Percentiles rank a stretch among this genome's conserved stretches.
These are phyloP conservation scores for Mycena metata DNA, from an alignment of 768 basidiomycete genomes.

Conservation along the genomic window DNA sequence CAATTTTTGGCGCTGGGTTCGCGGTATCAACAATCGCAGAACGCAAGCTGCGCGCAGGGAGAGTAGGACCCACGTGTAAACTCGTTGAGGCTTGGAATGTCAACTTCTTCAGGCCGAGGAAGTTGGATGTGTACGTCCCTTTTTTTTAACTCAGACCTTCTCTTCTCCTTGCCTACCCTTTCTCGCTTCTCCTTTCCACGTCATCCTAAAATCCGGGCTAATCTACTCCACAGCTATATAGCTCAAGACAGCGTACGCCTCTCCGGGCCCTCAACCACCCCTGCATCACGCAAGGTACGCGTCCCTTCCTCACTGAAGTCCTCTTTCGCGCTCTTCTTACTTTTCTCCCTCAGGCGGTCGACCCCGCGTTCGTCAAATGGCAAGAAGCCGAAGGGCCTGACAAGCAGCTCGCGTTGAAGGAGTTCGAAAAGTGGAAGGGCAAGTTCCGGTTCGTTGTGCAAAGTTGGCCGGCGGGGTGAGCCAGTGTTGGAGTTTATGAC, in stretches of 20 bases:
- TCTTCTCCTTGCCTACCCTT: too few relatives aligned
- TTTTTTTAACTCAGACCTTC: too few relatives aligned
- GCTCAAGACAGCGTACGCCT: slow-evolving; percentile 29
- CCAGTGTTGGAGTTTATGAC: too few relatives aligned
- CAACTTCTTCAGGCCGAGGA: slow-evolving; percentile 35
- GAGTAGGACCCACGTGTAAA: slow-evolving; percentile 36
- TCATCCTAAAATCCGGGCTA: too few relatives aligned
- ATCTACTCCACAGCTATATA: slow-evolving; percentile 21
- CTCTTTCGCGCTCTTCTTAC: slow-evolving; percentile 3
- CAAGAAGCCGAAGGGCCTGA: slow-evolving; percentile 26
- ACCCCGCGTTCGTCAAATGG: slow-evolving; percentile 33
- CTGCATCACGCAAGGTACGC: slow-evolving; percentile 25
- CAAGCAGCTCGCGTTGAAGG: slow-evolving; percentile 32
- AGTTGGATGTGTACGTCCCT: slow-evolving; percentile 32
- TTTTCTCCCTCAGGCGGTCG: slow-evolving; percentile 21
- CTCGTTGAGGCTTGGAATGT: slow-evolving; percentile 36
- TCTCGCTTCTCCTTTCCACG: neutral
- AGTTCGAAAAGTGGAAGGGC: slow-evolving; percentile 31
- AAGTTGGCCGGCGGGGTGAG: slow-evolving; percentile 27
- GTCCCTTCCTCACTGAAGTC: slow-evolving; percentile 2
- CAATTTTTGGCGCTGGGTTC: slow-evolving; percentile 33
- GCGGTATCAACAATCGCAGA: slow-evolving; percentile 33
- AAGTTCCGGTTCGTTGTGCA: slow-evolving; percentile 34
- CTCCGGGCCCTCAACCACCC: slow-evolving; percentile 32
- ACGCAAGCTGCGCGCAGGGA: slow-evolving; percentile 34